Conservation (phyloP, 805 yeast genomes). For the Schwanniomyces polymorphus region DNA sequence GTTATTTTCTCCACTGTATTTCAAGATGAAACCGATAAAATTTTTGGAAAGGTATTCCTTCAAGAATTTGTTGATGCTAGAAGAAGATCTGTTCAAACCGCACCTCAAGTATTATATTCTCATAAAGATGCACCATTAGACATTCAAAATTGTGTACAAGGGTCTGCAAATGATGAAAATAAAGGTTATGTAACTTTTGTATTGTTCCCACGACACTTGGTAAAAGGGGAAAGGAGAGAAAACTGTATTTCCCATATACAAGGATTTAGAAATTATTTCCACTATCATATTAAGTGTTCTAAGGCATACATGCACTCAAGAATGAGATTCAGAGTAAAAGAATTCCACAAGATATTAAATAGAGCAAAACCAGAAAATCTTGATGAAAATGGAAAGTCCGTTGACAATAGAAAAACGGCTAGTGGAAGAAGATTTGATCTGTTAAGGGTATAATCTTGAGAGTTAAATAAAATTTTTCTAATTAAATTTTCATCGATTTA, state of each 20-base stretch:
- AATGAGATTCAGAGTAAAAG: slow-evolving; percentile 94
- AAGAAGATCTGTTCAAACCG: slow-evolving; percentile 92
- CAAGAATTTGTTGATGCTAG: slow-evolving; percentile 97
- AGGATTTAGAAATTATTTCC: slow-evolving; percentile 94
- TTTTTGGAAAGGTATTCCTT: slow-evolving; percentile 83
- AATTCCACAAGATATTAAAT: slow-evolving; percentile 91
- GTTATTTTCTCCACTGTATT: slow-evolving; percentile 93
- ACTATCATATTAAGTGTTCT: slow-evolving; percentile 96
- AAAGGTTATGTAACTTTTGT: slow-evolving; percentile 65
- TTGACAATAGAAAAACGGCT: slow-evolving; percentile 63
- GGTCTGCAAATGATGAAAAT: slow-evolving; percentile 42
- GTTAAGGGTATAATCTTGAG: slow-evolving; percentile 11
- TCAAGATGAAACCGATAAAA: slow-evolving; percentile 94
- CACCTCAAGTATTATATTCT: slow-evolving; percentile 95
- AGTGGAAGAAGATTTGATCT: slow-evolving; percentile 65
- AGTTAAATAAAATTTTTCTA: neutral
- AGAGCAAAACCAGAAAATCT: slow-evolving; percentile 94
- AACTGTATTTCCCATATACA: slow-evolving; percentile 89
- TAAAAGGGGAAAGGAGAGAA: slow-evolving; percentile 66
- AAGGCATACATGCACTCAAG: slow-evolving; percentile 98
- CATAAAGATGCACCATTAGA: slow-evolving; percentile 94
- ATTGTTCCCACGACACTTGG: slow-evolving; percentile 77
- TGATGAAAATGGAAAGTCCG: slow-evolving; percentile 57
- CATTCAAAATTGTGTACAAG: slow-evolving; percentile 32
- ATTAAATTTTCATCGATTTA: neutral